Evolutionary conservation across 1,139 yeast genomes (phyloP), one percentile per base, ranked within the genome.

Genomic region (Zygosaccharomyces pseudobailii): DNA sequence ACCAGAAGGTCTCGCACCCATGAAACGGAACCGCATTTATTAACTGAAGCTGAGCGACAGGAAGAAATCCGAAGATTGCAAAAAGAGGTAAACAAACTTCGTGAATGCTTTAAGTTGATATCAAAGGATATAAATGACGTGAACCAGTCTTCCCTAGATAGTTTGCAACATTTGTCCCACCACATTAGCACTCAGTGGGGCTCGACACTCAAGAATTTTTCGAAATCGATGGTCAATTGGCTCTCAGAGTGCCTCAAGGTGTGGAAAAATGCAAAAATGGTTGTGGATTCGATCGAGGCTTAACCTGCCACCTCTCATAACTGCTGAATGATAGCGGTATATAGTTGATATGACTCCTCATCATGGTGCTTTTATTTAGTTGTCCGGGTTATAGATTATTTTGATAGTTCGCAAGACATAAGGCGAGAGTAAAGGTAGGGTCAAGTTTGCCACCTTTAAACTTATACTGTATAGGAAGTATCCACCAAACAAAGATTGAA

Each of bases 71-170:
- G 52, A 7, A 59, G 56, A 36, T 44, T 69, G 4, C 57, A 59
- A 32, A 58, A 53, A 28, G 74, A 70, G 49, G 45, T 70, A n/a
- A 60, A 52, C 0, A 70, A 68, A 47, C 47, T 70, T 28, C 62
- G 65, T 17, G 72, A 69, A 35, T 70, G 73, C 48, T 63, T 63
- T 36, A 56, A 56, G 22, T 56, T 70, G 9, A 64, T 69, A 4
- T 47, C 58, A n/a, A 62, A 58, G 35, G 74, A 70, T 51, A 54
- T 70, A 41, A 51, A 54, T 5, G 66, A 68, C 32, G 68, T 70
- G 0, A 68, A 68, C 43, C 45, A 44, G 2, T 65, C 72, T 0
- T 55, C 68, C 8, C 50, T 59, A 34, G 47, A 45, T 5, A 61
- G 62, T 45, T 45, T 64, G 21, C 53, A 51, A 3, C 51, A 55